Evolutionary conservation across 805 yeast species (phyloP).

Genomic region (Ogataea parapolymorpha): DNA sequence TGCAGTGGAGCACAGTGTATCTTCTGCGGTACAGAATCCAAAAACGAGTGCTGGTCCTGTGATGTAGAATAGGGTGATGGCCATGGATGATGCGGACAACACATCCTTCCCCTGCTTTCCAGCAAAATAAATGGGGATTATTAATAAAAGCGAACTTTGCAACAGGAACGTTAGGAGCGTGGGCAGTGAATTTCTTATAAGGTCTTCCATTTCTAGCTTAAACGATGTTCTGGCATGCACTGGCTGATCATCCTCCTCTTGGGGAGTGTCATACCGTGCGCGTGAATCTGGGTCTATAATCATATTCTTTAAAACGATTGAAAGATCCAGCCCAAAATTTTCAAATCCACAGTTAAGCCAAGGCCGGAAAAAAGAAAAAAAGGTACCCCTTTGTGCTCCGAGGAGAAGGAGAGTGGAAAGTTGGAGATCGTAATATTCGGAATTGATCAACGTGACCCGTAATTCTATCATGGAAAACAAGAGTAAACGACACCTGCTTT

Average conservation of each 20-base stretch:
- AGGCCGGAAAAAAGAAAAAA: no score
- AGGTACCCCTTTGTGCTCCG: no score
- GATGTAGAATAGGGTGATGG: conserved; percentile 71
- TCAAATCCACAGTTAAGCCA: no score
- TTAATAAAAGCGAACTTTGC: conserved; percentile 67
- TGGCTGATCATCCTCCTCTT: not conserved
- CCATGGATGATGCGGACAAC: conserved; percentile 67
- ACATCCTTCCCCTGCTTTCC: conserved; percentile 65
- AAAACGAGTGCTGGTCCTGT: conserved; percentile 69
- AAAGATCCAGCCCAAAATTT: no score
- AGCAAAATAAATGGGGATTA: conserved; percentile 69
- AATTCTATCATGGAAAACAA: no score
- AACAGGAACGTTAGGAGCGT: conserved; percentile 62
- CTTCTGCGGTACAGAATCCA: conserved; percentile 70
- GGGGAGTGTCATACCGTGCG: no score
- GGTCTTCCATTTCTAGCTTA: conserved; percentile 18
- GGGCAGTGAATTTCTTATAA: conserved; percentile 47
- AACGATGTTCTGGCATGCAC: conserved; percentile 10
- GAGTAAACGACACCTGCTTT: no score
- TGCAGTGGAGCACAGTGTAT: conserved; percentile 74
- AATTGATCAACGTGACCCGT: no score
- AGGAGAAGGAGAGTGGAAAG: no score
- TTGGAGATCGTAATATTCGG: no score
- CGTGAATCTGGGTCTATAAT: no score
- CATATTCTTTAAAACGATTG: no score